Conservation (phyloP, 495 filamentous ascomycete species). For the Penicillium macrosclerotiorum region DNA sequence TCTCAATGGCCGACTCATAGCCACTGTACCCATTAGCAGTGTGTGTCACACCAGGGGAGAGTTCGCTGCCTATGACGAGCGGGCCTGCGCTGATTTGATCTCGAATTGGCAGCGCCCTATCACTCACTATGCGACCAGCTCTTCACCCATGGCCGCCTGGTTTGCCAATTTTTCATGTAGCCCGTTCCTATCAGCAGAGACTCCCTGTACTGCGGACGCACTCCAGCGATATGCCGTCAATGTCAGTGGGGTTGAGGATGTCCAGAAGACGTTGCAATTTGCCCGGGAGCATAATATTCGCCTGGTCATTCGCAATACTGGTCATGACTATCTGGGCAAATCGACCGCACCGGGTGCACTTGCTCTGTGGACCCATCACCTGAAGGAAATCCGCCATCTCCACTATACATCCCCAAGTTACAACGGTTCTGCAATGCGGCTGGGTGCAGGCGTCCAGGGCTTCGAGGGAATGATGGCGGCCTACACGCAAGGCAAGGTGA, state of each 20-base stretch:
- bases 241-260: slow-evolving; percentile 11
- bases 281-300: slow-evolving; percentile 54
- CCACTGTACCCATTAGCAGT: slow-evolving; percentile 31
- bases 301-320: slow-evolving; percentile 64
- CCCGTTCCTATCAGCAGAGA: slow-evolving; percentile 38
- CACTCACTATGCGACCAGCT: slow-evolving; percentile 24
- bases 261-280: slow-evolving; percentile 35
- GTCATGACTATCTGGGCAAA: slow-evolving; percentile 53
- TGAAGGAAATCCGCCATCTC: slow-evolving; percentile 43
- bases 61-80: slow-evolving; percentile 24
- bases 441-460: slow-evolving; percentile 53
- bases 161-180: slow-evolving; percentile 50
- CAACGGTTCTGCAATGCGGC: slow-evolving; percentile 46
- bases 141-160: slow-evolving; percentile 44
- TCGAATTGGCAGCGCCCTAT: slow-evolving; percentile 19
- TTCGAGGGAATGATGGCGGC: slow-evolving; percentile 46
- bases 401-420: slow-evolving; percentile 37
- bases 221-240: slow-evolving; percentile 50
- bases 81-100: slow-evolving; percentile 19
- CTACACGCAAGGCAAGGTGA: slow-evolving; percentile 13
- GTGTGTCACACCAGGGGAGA: slow-evolving; percentile 31
- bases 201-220: slow-evolving; percentile 49
- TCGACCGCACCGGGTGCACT: slow-evolving; percentile 54
- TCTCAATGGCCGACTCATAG: slow-evolving; percentile 26
- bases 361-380: slow-evolving; percentile 52